Conservation (phyloP, 495 filamentous ascomycete species). For the Aspergillus avenaceus region DNA sequence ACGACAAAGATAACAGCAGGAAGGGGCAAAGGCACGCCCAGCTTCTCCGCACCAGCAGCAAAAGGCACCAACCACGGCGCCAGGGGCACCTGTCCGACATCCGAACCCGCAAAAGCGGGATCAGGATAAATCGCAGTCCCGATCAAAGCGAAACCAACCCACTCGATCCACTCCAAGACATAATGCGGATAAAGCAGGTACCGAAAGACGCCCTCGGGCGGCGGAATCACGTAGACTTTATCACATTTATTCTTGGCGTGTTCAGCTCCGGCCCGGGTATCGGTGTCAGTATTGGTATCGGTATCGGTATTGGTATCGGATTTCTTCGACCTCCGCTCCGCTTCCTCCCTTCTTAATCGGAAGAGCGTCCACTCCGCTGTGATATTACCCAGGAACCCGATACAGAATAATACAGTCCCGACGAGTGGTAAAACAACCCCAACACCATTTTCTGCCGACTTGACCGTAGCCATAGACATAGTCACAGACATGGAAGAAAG, state of each 20-base stretch:
- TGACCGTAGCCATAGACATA: no score
- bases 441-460: no score
- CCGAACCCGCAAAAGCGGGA: conserved; percentile 7
- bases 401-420: conserved; percentile 43
- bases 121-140: conserved; percentile 33
- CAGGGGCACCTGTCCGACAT: conserved; percentile 12
- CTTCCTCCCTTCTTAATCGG: conserved; percentile 54
- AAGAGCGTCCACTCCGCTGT: conserved; percentile 62
- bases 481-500: no score
- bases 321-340: conserved; percentile 25
- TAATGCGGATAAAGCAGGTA: conserved; percentile 90
- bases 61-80: conserved; percentile 52
- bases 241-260: conserved; percentile 37
- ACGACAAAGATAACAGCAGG: conserved; percentile 78
- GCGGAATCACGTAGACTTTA: conserved; percentile 92
- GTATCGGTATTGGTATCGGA: no score
- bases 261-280: background rate
- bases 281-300: background rate
- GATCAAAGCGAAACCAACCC: conserved; percentile 81
- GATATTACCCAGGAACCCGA: conserved; percentile 77
- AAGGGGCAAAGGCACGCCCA: conserved; percentile 33
- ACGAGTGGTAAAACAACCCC: background rate
- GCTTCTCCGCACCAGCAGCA: conserved; percentile 40
- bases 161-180: conserved; percentile 93
- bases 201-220: conserved; percentile 74